phyloP scores from a whole-genome alignment of 2,329 filamentous ascomycete species.

The Curvularia hawaiiensis region DNA sequence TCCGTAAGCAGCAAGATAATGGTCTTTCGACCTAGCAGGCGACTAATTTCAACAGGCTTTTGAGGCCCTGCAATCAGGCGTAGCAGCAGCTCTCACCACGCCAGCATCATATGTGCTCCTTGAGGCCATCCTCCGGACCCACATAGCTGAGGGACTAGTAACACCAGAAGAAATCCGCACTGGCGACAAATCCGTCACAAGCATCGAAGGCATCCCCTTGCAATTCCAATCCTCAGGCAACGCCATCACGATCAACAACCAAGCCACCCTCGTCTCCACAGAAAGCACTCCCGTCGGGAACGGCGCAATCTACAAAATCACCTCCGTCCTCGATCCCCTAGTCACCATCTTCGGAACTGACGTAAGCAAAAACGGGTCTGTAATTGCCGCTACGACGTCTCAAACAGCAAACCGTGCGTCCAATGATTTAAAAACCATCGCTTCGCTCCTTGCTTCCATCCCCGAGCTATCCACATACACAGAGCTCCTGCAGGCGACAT shows the following conservation, averaged over 20 bases:
- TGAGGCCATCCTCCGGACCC: not conserved
- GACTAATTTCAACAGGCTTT: not conserved
- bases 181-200: not conserved
- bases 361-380: not conserved
- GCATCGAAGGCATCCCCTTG: slow-evolving; percentile 3
- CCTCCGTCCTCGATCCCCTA: not conserved
- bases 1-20: not conserved
- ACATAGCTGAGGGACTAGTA: slow-evolving; percentile 1
- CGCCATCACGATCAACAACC: not conserved
- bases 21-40: not conserved
- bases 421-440: not conserved
- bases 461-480: slow-evolving; percentile 2
- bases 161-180: slow-evolving; percentile 1
- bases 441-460: not conserved
- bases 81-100: not conserved
- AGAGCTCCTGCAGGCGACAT: not conserved
- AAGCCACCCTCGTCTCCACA: not conserved
- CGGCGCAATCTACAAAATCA: slow-evolving; percentile 8
- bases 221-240: not conserved
- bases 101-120: not conserved
- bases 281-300: not conserved
- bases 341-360: not conserved
- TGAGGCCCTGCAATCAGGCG: not conserved
- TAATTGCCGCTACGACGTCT: not conserved
- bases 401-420: not conserved